phyloP scores from a whole-genome alignment of 2,329 filamentous ascomycete species.

The Hymenotorrendiella dingleyae region DNA sequence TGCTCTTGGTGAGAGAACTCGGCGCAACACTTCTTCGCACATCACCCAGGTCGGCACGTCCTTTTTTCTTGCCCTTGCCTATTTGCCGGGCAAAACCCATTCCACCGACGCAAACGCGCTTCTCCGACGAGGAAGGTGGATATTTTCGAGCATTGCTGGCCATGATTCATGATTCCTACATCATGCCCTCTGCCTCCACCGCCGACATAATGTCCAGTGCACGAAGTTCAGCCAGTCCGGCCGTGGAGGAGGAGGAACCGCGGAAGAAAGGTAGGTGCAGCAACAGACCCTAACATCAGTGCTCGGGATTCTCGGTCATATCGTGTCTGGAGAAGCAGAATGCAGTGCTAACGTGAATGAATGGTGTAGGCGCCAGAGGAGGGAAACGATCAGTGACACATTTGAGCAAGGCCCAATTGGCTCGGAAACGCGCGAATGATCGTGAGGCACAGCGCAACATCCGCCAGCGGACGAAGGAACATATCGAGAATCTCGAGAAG shows the following conservation, averaged over 20 bases:
- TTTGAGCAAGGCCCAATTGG: slow-evolving; percentile 80
- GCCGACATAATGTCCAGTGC: slow-evolving; percentile 11
- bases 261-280: slow-evolving; percentile 14
- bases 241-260: slow-evolving; percentile 11
- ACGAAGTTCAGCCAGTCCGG: slow-evolving; percentile 12
- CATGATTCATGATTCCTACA: slow-evolving; percentile 9
- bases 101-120: too few species aligned
- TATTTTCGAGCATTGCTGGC: too few species aligned
- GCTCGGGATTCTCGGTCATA: too few species aligned
- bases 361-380: slow-evolving; percentile 30
- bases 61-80: too few species aligned
- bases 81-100: too few species aligned
- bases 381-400: slow-evolving; percentile 76
- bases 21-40: too few species aligned
- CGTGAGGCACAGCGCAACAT: slow-evolving; percentile 87
- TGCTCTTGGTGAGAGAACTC: too few species aligned
- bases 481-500: slow-evolving; percentile 48
- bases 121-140: too few species aligned
- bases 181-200: slow-evolving; percentile 3
- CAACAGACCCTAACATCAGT: neutral
- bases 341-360: slow-evolving; percentile 2
- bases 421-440: slow-evolving; percentile 85
- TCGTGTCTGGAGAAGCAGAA: neutral
- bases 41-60: too few species aligned
- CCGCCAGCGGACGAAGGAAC: slow-evolving; percentile 76